These are phyloP conservation scores for Cryphonectria carpinicola DNA, from an alignment of 2,329 filamentous ascomycete species.

Conservation along the genomic window DNA sequence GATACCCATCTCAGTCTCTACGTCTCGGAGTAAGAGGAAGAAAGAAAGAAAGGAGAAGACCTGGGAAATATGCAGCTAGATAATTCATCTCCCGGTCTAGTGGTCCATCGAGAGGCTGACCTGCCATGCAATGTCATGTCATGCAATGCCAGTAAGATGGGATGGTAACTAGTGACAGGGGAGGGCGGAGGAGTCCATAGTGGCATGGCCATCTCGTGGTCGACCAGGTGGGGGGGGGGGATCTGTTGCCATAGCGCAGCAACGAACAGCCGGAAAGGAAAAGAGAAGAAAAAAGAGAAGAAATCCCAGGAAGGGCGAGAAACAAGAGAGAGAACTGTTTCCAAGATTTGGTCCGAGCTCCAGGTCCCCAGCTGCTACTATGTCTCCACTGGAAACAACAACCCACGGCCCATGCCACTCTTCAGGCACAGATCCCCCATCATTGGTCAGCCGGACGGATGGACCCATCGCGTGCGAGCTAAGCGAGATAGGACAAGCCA, in stretches of 20 bases:
- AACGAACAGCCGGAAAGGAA: conserved; percentile 2
- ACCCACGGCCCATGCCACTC: not conserved
- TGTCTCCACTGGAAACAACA: not conserved
- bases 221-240: not conserved
- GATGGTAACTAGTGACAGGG: not conserved
- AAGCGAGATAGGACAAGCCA: conserved; percentile 14
- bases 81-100: not conserved
- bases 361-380: not conserved
- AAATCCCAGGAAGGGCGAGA: no score
- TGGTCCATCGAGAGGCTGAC: not conserved
- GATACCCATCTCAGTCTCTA: not conserved
- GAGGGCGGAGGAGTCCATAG: not conserved
- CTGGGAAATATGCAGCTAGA: not conserved
- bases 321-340: not conserved
- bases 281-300: not conserved
- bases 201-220: conserved; percentile 1
- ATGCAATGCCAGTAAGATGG: not conserved
- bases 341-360: not conserved
- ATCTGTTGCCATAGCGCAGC: not conserved
- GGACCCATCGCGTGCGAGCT: conserved; percentile 5
- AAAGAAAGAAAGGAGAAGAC: not conserved
- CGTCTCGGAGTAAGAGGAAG: not conserved
- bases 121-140: not conserved
- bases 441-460: conserved; percentile 2
- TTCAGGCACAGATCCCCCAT: not conserved